These are phyloP conservation scores for Yamagishiella unicocca DNA, from an alignment of 139 green algal genomes.

Conservation along the genomic window DNA sequence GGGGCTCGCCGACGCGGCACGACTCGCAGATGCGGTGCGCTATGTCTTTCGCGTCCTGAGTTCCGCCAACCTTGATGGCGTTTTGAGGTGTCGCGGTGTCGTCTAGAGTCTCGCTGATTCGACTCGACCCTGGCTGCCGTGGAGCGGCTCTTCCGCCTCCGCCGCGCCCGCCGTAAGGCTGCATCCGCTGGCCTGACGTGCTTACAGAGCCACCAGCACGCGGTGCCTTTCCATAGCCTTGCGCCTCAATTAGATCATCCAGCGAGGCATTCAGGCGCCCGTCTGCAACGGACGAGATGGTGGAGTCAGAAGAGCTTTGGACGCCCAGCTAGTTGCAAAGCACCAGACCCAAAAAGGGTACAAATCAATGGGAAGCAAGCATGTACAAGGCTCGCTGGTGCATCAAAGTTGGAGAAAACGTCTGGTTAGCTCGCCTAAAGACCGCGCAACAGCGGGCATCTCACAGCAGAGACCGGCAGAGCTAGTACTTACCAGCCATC, in stretches of 20 bases:
- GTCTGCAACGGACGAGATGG: slow-evolving; percentile 21
- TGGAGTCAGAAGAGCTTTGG: no score
- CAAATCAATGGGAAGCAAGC: no score
- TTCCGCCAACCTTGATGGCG: slow-evolving; percentile 52
- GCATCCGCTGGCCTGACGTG: not conserved
- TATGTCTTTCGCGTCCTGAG: slow-evolving; percentile 52
- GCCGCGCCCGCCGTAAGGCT: slow-evolving; percentile 23
- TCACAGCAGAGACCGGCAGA: not conserved
- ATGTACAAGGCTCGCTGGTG: no score
- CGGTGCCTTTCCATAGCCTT: slow-evolving; percentile 9
- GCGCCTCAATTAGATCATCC: slow-evolving; percentile 26
- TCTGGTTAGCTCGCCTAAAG: not conserved
- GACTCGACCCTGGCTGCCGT: not conserved
- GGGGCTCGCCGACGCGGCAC: slow-evolving; percentile 46
- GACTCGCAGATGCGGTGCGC: slow-evolving; percentile 37
- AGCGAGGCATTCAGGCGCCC: slow-evolving; percentile 33
- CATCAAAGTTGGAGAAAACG: no score
- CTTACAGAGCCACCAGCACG: not conserved
- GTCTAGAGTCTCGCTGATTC: slow-evolving; percentile 43
- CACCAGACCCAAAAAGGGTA: no score
- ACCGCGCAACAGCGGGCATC: slow-evolving; percentile 25
- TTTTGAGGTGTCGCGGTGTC: slow-evolving; percentile 44
- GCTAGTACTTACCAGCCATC: slow-evolving; percentile 31
- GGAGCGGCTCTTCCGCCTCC: not conserved
- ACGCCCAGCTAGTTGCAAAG: no score